Evolutionary conservation across 345 rosid genomes (phyloP).

Genomic region (Linum usitatissimum): DNA sequence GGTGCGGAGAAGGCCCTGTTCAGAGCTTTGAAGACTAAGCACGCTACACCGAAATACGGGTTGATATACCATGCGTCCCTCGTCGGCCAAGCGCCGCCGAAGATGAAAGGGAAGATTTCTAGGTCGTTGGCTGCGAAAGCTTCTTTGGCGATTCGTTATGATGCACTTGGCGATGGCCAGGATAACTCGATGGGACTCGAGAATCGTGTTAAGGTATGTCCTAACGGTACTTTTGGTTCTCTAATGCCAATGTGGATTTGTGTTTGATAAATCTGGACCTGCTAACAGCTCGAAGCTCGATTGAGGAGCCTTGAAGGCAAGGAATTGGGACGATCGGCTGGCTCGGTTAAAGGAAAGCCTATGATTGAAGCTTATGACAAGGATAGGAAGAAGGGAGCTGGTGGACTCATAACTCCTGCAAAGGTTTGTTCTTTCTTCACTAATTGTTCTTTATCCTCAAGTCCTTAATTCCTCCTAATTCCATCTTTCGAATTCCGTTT

Average conservation of each 20-base stretch:
- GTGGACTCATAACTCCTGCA: conserved; percentile 68
- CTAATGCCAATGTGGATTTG: background rate
- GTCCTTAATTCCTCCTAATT: background rate
- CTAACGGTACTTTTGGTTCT: background rate
- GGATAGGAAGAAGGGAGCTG: conserved; percentile 61
- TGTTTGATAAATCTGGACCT: conserved; percentile 3
- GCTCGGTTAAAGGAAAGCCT: conserved; percentile 85
- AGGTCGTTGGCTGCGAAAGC: conserved; percentile 85
- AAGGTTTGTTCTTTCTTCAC: conserved; percentile 34
- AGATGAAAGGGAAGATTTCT: conserved; percentile 75
- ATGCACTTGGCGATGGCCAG: conserved; percentile 79
- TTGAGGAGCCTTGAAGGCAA: conserved; percentile 71
- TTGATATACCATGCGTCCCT: conserved; percentile 84
- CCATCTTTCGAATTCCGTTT: no score
- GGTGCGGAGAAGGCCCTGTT: conserved; percentile 93
- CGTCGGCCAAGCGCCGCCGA: conserved; percentile 83
- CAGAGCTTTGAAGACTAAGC: conserved; percentile 89
- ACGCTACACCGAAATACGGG: conserved; percentile 85
- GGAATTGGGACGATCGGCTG: conserved; percentile 64
- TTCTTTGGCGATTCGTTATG: conserved; percentile 62
- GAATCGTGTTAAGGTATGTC: conserved; percentile 60
- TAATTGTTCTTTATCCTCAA: background rate
- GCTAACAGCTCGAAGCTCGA: conserved; percentile 62
- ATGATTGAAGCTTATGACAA: conserved; percentile 79
- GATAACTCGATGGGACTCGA: conserved; percentile 76